phyloP scores from a whole-genome alignment of 345 rosid genomes.

The Luvunga scandens region DNA sequence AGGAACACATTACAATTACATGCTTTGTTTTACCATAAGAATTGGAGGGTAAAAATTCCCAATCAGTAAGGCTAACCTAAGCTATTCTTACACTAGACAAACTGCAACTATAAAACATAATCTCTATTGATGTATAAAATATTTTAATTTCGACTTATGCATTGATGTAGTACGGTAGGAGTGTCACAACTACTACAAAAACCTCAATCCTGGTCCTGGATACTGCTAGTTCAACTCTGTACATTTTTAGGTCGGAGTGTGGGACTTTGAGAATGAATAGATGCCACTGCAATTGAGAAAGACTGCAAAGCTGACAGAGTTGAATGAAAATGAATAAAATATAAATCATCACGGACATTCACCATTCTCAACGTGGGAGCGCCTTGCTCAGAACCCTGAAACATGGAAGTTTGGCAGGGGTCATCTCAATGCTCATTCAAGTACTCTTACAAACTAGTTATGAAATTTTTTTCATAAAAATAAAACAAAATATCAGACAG shows the following conservation, averaged over 20 bases:
- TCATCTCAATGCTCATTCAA: constrained; percentile 13
- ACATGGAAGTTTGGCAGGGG: constrained; percentile 20
- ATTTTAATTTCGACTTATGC: constrained; percentile 26
- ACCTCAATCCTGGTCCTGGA: constrained; percentile 17
- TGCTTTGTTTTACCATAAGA: constrained; percentile 8
- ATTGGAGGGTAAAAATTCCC: constrained; percentile 20
- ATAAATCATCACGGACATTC: constrained; percentile 65
- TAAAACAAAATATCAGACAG: not conserved
- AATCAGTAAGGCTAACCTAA: constrained; percentile 15
- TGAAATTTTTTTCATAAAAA: no score
- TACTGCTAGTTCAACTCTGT: constrained; percentile 33
- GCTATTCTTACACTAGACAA: constrained; percentile 16
- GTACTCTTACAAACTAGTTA: not conserved
- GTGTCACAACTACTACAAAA: constrained; percentile 30
- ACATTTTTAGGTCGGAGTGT: constrained; percentile 46
- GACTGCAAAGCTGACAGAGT: constrained; percentile 76
- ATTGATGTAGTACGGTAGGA: constrained; percentile 14
- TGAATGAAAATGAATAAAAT: constrained; percentile 65
- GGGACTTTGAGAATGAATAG: constrained; percentile 65
- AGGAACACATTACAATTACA: constrained; percentile 32
- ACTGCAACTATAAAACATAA: constrained; percentile 12
- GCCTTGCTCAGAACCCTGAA: constrained; percentile 58
- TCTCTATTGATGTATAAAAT: constrained; percentile 25
- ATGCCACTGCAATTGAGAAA: constrained; percentile 77
- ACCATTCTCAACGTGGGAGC: constrained; percentile 63